Base-by-base conservation (phyloP, 257 asterid species). In the Plantago major region DNA sequence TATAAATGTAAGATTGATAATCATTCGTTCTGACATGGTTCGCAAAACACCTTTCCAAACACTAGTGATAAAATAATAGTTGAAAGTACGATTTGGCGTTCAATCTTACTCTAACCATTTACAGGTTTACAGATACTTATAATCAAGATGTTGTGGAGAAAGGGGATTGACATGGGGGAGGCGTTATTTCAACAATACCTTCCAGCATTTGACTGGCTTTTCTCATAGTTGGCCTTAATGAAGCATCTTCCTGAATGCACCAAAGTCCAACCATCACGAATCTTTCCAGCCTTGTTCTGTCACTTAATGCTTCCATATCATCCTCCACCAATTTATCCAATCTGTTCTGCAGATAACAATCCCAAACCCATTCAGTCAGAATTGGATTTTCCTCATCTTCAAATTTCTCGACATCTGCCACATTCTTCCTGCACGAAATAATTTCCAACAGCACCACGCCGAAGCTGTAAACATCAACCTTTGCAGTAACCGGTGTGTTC, bases 241-340 rank as follows among this genome's bases (percentile, higher is more conserved):
- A 70, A 9, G 79, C 63, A 55, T 80, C 79, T 51, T 85, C 85
- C 63, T 85, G 89, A 72, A 82, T 72, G 64, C 94, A 85, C 89
- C 89, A 80, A 18, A 85, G 53, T 0, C 72, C 89, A 42, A 84
- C 76, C 88, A 64, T 81, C 42, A 76, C 70, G 19, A 65, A 55
- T 70, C 66, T 79, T 58, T 79, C 83, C 4, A 82, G 63, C 37
- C 49, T 58, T 42, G 62, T 53, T 18, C 18, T 17, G 0, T 82
- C 90, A 46, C 47, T 22, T 48, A 15, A 51, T 8, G 84, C 82
- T 60, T 78, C 82, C 1, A 18, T 63, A 63, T 83, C 90, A 65
- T 74, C 62, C 54, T 70, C 77, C 45, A 83, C 82, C 67, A 84
- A 63, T 10, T 7, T 46, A 13, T 60, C 48, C 0, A 77, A 3